A percentile compares a stretch with the other conserved stretches of the same genome.
phyloP scores from a whole-genome alignment of 1,139 yeast genomes.

The Geotrichum citri-aurantii region DNA sequence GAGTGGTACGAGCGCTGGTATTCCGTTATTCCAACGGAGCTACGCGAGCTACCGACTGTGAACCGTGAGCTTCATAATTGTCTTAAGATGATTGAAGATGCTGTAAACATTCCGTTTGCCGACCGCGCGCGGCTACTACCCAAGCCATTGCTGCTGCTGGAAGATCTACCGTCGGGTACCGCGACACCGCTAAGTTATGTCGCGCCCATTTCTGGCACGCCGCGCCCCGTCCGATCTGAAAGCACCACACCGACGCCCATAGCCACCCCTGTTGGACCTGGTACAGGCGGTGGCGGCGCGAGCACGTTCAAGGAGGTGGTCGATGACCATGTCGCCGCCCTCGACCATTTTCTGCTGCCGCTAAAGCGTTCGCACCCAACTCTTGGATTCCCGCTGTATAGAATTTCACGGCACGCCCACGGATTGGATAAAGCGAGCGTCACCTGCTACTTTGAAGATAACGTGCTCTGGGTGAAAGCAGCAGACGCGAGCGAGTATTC shows the following conservation, averaged over 20 bases:
- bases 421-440: conserved; percentile 28
- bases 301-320: conserved; percentile 44
- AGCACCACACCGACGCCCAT: not conserved
- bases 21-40: conserved; percentile 26
- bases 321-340: conserved; percentile 40
- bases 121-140: conserved; percentile 4
- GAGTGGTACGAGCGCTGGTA: conserved; percentile 35
- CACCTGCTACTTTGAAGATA: conserved; percentile 41
- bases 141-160: conserved; percentile 6
- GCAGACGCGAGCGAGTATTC: not conserved
- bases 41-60: conserved; percentile 25
- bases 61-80: conserved; percentile 29
- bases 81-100: conserved; percentile 35
- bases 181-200: not conserved
- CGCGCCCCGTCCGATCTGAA: not conserved
- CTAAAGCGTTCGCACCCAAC: conserved; percentile 31
- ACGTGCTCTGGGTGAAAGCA: conserved; percentile 40
- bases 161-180: not conserved
- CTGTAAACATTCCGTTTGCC: conserved; percentile 18
- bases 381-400: conserved; percentile 38
- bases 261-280: not conserved
- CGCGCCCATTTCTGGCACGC: not conserved
- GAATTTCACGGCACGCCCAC: conserved; percentile 29
- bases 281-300: not conserved
- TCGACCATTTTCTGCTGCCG: conserved; percentile 37